Base-by-base conservation (phyloP, 2,329 filamentous ascomycete genomes). In the Fusarium graminum region DNA sequence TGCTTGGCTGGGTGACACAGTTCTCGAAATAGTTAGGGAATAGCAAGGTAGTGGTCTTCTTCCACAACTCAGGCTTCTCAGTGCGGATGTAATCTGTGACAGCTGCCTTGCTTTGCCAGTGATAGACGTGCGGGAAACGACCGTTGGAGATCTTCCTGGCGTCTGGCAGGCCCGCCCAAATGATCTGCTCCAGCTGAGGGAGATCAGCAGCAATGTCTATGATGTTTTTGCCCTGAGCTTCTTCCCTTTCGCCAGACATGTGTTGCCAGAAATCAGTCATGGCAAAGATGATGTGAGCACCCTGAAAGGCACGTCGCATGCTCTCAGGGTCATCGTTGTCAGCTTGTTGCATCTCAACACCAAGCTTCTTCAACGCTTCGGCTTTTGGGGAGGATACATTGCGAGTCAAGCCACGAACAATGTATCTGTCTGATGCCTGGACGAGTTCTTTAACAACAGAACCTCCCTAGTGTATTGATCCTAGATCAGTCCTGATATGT, bases 21-120 rank as follows among this genome's bases (percentile, higher is more conserved):
- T 59, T 59, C 17, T 59, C 55, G 9, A 59, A 52, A 2, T 59
- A 60, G 7, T 59, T 60, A 0, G 57, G 57, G 14, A 60, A 59
- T 5, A 59, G 16, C 3, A 60, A 40, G 1, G 13, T 17, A 1
- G 45, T 45, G 0, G 57, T 52, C 16, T 59, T 60, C 34, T 45
- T 59, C 57, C 44, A 60, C 1, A 59, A 8, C 17, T 34, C 44
- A 13, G 40, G 54, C 10, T 60, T 60, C 17, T 41, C 16, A 0
- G 8, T 17, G 2, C 13, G 16, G 1, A 59, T 41, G 1, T 59
- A 59, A 8, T 59, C 22, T 0, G 32, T 6, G 1, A 60, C 44
- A n/a, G 45, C 45, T 1, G 45, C 57, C n/a, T 60, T 60, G 2
- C 45, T 60, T 11, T 59, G 40, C 57, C 54, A 59, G 7, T 60